Evolutionary conservation across 1,284 basidiomycete species (phyloP), one percentile per base, ranked within the genome.

Genomic region (Ustilago hordei): DNA sequence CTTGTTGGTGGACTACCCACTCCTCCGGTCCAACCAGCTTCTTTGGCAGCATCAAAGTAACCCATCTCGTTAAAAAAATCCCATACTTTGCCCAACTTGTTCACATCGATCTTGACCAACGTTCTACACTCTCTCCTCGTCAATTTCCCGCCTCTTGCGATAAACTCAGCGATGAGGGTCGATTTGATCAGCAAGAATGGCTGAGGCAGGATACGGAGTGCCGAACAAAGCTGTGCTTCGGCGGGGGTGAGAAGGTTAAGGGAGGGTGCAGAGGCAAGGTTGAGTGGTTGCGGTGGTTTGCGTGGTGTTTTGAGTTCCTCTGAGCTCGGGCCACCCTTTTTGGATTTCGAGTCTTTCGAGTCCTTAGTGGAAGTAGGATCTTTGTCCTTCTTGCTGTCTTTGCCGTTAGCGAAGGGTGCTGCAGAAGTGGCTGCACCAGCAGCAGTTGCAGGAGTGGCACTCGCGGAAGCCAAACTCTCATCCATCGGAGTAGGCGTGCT

Each of bases 131-230:
- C 81, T 50, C 80, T 66, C 31, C 83, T 64, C n/a, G 82, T 74
- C 17, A 86, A 62, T 55, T 71, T 80, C 43, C 81, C 78, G 35
- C 81, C 74, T 31, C 82, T 66, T 4, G 80, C 78, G 39, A 79
- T 69, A 53, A 79, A 76, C 38, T 78, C 80, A 35, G 79, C 66
- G 31, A 86, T 74, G 32, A 86, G 78, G 56, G 76, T 79, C 73
- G 80, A 73, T 61, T 86, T 86, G 70, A 86, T 81, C 56, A 84
- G 52, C 64, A 86, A 68, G 62, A 80, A 86, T 1, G 83, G 78
- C 56, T 80, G 75, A 6, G 84, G 84, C n/a, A 81, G 61, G 66
- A 86, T 84, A 17, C 84, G 80, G 50, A 82, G 66, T 23, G 70
- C 66, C 15, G 84, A 83, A 59, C 84, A 85, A 45, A 84, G 73